Percentiles rank a stretch among this genome's conserved stretches.
Evolutionary conservation across 768 basidiomycete genomes (phyloP).

Genomic region (Hemileccinum rubropunctum): DNA sequence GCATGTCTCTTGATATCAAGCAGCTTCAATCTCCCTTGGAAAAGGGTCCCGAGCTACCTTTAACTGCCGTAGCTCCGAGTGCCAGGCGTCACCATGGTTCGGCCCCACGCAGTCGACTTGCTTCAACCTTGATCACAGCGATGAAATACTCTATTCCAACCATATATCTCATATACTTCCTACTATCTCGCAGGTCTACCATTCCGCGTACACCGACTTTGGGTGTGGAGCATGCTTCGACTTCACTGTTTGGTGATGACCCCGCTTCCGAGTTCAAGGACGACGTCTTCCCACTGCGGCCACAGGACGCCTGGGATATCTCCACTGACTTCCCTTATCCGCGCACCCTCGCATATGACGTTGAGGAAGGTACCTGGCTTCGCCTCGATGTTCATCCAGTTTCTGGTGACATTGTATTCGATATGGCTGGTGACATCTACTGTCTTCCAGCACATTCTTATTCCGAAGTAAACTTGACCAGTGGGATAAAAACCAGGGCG

Average conservation of each 20-base stretch:
- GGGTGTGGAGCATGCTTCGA: slow-evolving; percentile 1
- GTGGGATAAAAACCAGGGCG: slow-evolving; percentile 38
- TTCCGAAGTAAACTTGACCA: slow-evolving; percentile 25
- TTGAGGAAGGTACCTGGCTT: slow-evolving; percentile 74
- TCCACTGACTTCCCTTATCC: slow-evolving; percentile 73
- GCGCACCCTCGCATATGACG: slow-evolving; percentile 63
- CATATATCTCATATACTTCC: slow-evolving; percentile 18
- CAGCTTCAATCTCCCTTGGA: slow-evolving; percentile 11
- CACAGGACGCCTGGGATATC: slow-evolving; percentile 60
- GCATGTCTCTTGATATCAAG: slow-evolving; percentile 11
- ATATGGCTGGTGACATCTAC: slow-evolving; percentile 73
- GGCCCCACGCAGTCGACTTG: neutral
- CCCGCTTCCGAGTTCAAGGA: slow-evolving; percentile 46
- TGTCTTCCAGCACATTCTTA: slow-evolving; percentile 54
- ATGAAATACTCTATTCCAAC: slow-evolving; percentile 19
- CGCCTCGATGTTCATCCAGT: slow-evolving; percentile 70
- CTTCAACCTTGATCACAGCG: slow-evolving; percentile 5
- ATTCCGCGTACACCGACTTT: neutral
- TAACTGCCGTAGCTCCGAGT: slow-evolving; percentile 1
- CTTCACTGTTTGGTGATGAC: slow-evolving; percentile 22
- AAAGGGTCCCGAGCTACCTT: slow-evolving; percentile 19
- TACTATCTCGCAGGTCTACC: slow-evolving; percentile 15
- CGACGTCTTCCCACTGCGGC: slow-evolving; percentile 62
- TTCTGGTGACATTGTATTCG: slow-evolving; percentile 69
- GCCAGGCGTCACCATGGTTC: neutral